Base-by-base conservation (phyloP, 257 asterid genomes). In the Solanum sejunctum region DNA sequence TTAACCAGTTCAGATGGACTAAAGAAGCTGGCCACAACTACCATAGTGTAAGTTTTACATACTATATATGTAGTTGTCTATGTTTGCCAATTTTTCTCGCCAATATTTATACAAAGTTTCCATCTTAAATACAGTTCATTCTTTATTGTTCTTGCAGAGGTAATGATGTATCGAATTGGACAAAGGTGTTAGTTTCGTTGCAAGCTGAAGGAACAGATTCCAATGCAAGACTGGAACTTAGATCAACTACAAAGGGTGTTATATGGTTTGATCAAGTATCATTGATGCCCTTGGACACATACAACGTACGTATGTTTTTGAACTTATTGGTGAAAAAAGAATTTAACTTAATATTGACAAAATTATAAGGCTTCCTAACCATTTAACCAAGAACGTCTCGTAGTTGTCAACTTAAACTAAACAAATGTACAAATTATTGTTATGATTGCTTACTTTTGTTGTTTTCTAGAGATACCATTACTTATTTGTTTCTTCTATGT, bases 191-290 rank as follows among this genome's bases (percentile, higher is more conserved):
- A 90, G 87, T 89, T 84, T 66, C 75, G 83, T 87, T 97, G 90
- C 86, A 90, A 89, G 97, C 98, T 79, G 91, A 86, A 52, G 91
- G 92, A 88, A 86, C 91, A 26, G 92, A 95, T 88, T 84, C 92
- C 83, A 92, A 92, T 43, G 87, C 98, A 84, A 93, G 95, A 85
- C 94, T 97, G 88, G 97, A 95, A 84, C 88, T 97, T 84, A 93
- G 90, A 32, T 94, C 98, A 4, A 88, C 91, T 55, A 90, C 54
- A 84, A 92, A 92, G 85, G 97, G 98, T 82, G 94, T 92, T 81
- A 83, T 97, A 85, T 97, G 99, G 99, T 93, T 97, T 77, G 99
- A 97, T 88, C 98, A 97, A 92, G 96, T 97, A 55, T 97, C 99
- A 20, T 84, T 97, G 85, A 94, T 97, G 97, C 99, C 98, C 84